A percentile compares a stretch with the other conserved stretches of the same genome.
Evolutionary conservation across 768 basidiomycete genomes (phyloP).

Genomic region (Candolleomyces aberdarensis): DNA sequence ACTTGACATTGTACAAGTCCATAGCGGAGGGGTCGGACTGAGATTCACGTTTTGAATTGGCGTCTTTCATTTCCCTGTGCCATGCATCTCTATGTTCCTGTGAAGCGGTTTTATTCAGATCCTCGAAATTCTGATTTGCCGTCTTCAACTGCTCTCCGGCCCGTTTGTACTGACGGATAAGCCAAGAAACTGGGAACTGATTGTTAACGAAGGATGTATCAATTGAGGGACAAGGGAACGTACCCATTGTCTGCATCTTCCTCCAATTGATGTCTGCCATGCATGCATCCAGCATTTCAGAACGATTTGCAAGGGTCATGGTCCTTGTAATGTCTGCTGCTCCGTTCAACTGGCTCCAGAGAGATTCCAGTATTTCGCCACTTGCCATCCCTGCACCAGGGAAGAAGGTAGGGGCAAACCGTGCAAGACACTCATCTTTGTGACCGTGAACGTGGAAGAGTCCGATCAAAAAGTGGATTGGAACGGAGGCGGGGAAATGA

Average conservation of each 20-base stretch:
- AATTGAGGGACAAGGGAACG: background rate
- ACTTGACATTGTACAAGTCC: background rate
- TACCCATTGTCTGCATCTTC: constrained; percentile 19
- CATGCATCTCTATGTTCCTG: background rate
- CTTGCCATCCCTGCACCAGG: constrained; percentile 3
- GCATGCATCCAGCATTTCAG: constrained; percentile 20
- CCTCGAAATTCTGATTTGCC: background rate
- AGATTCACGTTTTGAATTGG: background rate
- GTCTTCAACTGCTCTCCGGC: background rate
- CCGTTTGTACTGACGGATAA: background rate
- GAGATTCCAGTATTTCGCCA: constrained; percentile 18
- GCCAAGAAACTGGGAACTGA: background rate
- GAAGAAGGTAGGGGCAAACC: constrained; percentile 17
- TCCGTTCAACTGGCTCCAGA: constrained; percentile 16
- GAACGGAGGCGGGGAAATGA: background rate
- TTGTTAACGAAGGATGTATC: background rate
- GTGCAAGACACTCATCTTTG: constrained; percentile 17
- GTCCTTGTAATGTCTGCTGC: constrained; percentile 4
- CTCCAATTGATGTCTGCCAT: constrained; percentile 21
- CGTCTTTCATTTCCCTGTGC: background rate
- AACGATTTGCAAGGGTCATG: constrained; percentile 9
- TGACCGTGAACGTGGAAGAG: constrained; percentile 25
- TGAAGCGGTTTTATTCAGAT: background rate
- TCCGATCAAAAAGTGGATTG: background rate
- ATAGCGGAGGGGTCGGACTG: background rate